Base-by-base conservation (phyloP, 768 basidiomycete species). In the Pulveroboletus sp. region DNA sequence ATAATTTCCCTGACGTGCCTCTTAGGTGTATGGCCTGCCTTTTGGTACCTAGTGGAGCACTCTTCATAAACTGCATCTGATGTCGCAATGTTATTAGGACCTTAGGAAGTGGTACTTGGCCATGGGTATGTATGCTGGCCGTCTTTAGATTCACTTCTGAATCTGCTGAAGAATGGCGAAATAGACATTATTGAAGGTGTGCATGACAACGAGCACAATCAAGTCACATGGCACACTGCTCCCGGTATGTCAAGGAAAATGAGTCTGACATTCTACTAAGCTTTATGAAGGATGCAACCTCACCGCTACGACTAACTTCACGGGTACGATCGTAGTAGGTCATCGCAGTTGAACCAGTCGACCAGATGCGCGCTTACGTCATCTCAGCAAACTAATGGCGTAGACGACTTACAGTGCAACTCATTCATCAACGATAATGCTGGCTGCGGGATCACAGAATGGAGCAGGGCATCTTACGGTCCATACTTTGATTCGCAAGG, bases 121-220 rank as follows among this genome's bases (percentile, higher is more conserved):
- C 87, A 31, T 66, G 59, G 48, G 87, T 87, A 55, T 51, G 82
- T 70, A 38, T 36, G 12, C 37, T 33, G 20, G 17, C 34, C 12
- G 40, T 32, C 31, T 50, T 37, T 21, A 21, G 42, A 45, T 17
- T 33, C 20, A 25, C 45, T 40, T 40, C 46, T 52, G 32, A 44
- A 41, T 56, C 47, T 49, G 31, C 40, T 57, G 42, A 47, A 90
- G 88, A 73, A 69, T 11, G 89, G 88, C 13, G 89, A 90, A 69
- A 87, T 91, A 50, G 88, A 90, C 64, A 85, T 90, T 24, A 81
- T 90, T 25, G 88, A 90, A 66, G 89, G 89, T 13, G 89, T 91
- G 6, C 89, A 91, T 54, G 87, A 88, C 61, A 87, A 89, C 51
- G 72, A 84, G 60, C 87, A 90, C 58, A 90, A 91, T 56, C 89